Evolutionary conservation across 1,284 basidiomycete genomes (phyloP), one percentile per base, ranked within the genome.

Genomic region (Ustilago bromivora): DNA sequence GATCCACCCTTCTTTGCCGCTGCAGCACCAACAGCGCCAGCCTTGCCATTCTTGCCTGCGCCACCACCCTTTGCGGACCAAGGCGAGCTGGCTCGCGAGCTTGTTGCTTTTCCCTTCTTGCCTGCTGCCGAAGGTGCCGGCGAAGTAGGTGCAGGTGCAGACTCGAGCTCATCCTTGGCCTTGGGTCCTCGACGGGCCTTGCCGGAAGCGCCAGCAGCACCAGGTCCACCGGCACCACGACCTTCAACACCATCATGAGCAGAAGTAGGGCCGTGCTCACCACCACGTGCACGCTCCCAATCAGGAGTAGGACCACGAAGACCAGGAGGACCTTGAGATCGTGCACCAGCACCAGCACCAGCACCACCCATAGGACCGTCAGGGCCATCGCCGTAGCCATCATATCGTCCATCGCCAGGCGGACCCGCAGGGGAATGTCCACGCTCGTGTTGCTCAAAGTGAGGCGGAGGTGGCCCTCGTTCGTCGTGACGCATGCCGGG

Each of bases 21-120:
- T 19, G 57, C 63, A 13, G 57, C 47, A 32, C 13, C 35, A n/a
- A 61, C 15, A 36, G 57, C 61, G 19, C 49, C 49, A 32, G 49
- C 49, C 49, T 51, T 51, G 28, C 49, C 49, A 13, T 51, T 51
- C 49, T 51, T 51, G 49, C 28, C 49, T 8, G 28, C 49, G 17
- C 28, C 11, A 31, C 49, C 52, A 10, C 65, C 65, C 36, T 66
- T 69, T 38, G 63, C 61, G 3, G 67, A 74, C 76, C 76, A 78
- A 12, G 76, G 76, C 10, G 76, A 78, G 68, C 76, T 65, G 32
- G 76, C 76, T 31, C 76, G 61, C 55, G 76, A 78, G 10, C 68
- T 62, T 2, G 59, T 58, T n/a, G 66, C 36, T 52, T 75, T 74
- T 58, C 65, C 65, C 59, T 71, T 78, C 56, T 69, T 78, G 49